Conservation (phyloP, 345 rosid genomes). For the Combretum micranthum region DNA sequence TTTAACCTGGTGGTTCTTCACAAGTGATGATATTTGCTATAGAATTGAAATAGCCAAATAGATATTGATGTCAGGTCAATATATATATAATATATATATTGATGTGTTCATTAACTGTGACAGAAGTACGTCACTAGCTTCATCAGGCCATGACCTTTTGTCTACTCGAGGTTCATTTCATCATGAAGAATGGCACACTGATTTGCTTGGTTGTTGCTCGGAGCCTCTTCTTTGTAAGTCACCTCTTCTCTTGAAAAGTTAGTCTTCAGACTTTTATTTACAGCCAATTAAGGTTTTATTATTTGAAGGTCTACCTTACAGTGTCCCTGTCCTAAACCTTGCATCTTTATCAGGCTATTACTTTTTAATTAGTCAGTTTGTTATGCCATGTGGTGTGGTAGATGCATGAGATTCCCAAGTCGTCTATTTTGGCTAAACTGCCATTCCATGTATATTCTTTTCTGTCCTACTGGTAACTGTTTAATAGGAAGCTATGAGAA, state of each 20-base stretch:
- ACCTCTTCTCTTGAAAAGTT: slow-evolving; percentile 1
- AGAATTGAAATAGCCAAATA: not conserved
- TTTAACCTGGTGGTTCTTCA: too few species aligned
- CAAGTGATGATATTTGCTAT: not conserved
- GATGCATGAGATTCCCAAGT: too few species aligned
- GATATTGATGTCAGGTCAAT: not conserved
- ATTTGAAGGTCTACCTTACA: too few species aligned
- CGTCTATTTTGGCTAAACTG: not conserved
- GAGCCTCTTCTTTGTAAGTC: slow-evolving; percentile 87
- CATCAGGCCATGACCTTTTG: slow-evolving; percentile 64
- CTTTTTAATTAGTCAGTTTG: too few species aligned
- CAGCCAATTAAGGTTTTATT: too few species aligned
- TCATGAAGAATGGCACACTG: slow-evolving; percentile 88
- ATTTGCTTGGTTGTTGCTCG: slow-evolving; percentile 91
- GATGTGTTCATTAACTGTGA: slow-evolving; percentile 15
- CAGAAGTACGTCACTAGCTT: slow-evolving; percentile 72
- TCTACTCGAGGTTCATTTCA: slow-evolving; percentile 45
- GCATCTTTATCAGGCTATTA: too few species aligned
- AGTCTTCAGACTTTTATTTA: too few species aligned
- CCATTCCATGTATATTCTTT: not conserved
- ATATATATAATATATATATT: slow-evolving; percentile 10
- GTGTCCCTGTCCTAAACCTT: too few species aligned
- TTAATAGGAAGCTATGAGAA: too few species aligned
- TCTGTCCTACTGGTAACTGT: too few species aligned
- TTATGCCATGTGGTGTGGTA: too few species aligned